Conservation (phyloP, 768 basidiomycete genomes). For the Daedaleopsis sinensis region DNA sequence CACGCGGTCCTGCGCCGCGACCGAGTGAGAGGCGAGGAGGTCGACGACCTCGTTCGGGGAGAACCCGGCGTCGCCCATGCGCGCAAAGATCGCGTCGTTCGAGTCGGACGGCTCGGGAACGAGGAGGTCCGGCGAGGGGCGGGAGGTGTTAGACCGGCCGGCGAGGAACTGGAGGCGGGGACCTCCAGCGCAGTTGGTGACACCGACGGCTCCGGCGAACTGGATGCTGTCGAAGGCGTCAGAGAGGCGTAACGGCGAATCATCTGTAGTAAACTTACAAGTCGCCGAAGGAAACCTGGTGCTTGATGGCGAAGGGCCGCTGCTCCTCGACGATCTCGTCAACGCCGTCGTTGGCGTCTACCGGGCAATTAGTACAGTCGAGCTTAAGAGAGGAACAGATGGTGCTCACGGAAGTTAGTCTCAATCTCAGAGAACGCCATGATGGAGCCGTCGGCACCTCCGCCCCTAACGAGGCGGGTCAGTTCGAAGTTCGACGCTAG, state of each 20-base stretch:
- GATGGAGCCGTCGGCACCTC: slow-evolving; percentile 47
- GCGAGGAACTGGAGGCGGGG: slow-evolving; percentile 33
- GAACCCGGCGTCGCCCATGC: slow-evolving; percentile 19
- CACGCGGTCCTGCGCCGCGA: slow-evolving; percentile 30
- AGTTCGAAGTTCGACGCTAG: not conserved
- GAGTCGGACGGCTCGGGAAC: slow-evolving; percentile 26
- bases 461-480: slow-evolving; percentile 7
- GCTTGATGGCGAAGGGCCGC: slow-evolving; percentile 36
- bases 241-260: not conserved
- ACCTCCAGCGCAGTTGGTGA: slow-evolving; percentile 31
- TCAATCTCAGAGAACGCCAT: slow-evolving; percentile 47
- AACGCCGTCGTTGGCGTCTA: slow-evolving; percentile 30
- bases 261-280: slow-evolving; percentile 41
- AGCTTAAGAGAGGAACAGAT: not conserved
- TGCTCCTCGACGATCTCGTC: slow-evolving; percentile 44
- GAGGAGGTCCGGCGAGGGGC: slow-evolving; percentile 21
- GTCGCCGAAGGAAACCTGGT: slow-evolving; percentile 47
- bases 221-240: slow-evolving; percentile 27
- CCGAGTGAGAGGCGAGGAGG: slow-evolving; percentile 29
- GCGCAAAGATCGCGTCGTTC: slow-evolving; percentile 16
- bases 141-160: slow-evolving; percentile 28
- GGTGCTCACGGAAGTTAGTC: slow-evolving; percentile 23
- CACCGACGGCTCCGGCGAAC: slow-evolving; percentile 35
- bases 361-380: not conserved
- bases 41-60: slow-evolving; percentile 17